A percentile compares a stretch with the other conserved stretches of the same genome.
These are phyloP conservation scores for Passiflora organensis DNA, from an alignment of 345 rosid species.

Conservation along the genomic window DNA sequence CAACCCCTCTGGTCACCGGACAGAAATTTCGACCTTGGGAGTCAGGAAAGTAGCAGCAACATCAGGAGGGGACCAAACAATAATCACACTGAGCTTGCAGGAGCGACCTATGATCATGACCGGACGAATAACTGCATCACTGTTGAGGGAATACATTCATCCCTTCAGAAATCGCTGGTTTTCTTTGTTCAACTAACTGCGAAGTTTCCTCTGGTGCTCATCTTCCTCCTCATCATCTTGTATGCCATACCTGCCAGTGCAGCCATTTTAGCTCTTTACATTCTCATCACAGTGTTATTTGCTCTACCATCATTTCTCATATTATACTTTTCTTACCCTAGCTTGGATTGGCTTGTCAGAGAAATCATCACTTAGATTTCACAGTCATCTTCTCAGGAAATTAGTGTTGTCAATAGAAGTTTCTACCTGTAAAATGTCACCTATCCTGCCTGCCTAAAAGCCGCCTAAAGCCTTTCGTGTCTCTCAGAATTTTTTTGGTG, in stretches of 20 bases:
- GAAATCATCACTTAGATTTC: slow-evolving; percentile 55
- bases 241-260: slow-evolving; percentile 93
- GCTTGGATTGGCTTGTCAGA: slow-evolving; percentile 88
- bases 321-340: slow-evolving; percentile 82
- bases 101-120: slow-evolving; percentile 40
- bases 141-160: slow-evolving; percentile 42
- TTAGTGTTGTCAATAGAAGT: slow-evolving; percentile 12
- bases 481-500: background rate
- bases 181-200: slow-evolving; percentile 86
- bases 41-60: slow-evolving; percentile 23
- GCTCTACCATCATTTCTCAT: slow-evolving; percentile 89
- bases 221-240: slow-evolving; percentile 70
- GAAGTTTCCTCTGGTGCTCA: slow-evolving; percentile 82
- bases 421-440: slow-evolving; percentile 12
- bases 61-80: slow-evolving; percentile 19
- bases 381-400: background rate
- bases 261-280: slow-evolving; percentile 72
- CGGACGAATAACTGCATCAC: slow-evolving; percentile 20
- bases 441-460: slow-evolving; percentile 3
- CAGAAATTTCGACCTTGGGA: slow-evolving; percentile 21
- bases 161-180: slow-evolving; percentile 59
- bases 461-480: background rate
- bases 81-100: slow-evolving; percentile 27
- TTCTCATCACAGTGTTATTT: slow-evolving; percentile 68
- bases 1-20: slow-evolving; percentile 23